Percentiles rank a stretch among this genome's conserved stretches.
phyloP scores from a whole-genome alignment of 805 yeast genomes.

The Candida broadrunensis region DNA sequence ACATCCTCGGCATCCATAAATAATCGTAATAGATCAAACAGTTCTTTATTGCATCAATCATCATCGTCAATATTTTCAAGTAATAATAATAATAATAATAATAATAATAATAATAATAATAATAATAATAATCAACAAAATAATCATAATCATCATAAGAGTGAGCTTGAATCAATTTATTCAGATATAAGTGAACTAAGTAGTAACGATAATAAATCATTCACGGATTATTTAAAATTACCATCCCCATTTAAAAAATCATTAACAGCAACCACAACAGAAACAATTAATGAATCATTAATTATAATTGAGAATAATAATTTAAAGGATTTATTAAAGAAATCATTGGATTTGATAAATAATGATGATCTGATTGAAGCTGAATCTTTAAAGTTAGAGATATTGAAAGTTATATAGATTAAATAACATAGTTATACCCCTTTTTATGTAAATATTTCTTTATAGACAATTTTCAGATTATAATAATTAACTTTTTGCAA shows the following conservation, averaged over 20 bases:
- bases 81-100: conserved; percentile 3
- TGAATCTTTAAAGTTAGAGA: conserved; percentile 11
- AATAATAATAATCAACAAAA: too few species aligned
- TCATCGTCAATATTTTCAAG: conserved; percentile 12
- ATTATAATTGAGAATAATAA: conserved; percentile 22
- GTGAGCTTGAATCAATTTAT: conserved; percentile 25
- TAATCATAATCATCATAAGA: neutral
- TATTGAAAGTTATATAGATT: conserved; percentile 4
- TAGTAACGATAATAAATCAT: conserved; percentile 8
- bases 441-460: too few species aligned
- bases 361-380: conserved; percentile 9
- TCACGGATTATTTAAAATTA: conserved; percentile 19
- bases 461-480: too few species aligned
- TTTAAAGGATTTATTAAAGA: conserved; percentile 22
- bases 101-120: conserved; percentile 2
- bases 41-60: conserved; percentile 3
- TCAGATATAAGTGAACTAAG: conserved; percentile 19
- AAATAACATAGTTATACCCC: too few species aligned
- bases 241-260: conserved; percentile 8
- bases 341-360: conserved; percentile 20
- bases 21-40: neutral
- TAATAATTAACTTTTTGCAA: too few species aligned
- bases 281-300: neutral
- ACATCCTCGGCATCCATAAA: too few species aligned
- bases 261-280: neutral